Conservation (phyloP, 1,139 yeast genomes). For the Yarrowia galli region DNA sequence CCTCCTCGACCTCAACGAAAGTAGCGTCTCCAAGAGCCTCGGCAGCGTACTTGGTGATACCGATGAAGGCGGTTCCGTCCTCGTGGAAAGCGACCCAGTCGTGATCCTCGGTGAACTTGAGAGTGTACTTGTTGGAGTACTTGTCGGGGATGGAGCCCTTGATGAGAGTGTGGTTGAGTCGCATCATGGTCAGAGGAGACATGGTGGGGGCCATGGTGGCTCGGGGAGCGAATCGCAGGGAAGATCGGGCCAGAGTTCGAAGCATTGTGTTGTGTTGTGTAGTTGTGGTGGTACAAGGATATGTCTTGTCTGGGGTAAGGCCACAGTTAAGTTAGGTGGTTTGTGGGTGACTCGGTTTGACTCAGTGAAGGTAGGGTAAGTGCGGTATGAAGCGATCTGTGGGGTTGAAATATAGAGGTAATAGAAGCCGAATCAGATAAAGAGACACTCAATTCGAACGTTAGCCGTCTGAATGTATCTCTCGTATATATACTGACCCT, state of each 20-base stretch:
- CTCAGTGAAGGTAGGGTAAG: slow-evolving; percentile 39
- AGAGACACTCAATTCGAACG: no score
- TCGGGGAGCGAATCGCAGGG: slow-evolving; percentile 39
- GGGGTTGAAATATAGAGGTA: not conserved
- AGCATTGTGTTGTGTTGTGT: slow-evolving; percentile 27
- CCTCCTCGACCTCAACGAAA: slow-evolving; percentile 86
- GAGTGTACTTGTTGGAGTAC: slow-evolving; percentile 55
- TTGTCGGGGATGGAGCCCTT: slow-evolving; percentile 61
- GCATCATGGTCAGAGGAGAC: slow-evolving; percentile 41
- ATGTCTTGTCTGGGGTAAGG: slow-evolving; percentile 39
- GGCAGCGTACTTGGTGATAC: slow-evolving; percentile 94
- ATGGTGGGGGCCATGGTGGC: slow-evolving; percentile 39
- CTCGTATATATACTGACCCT: no score
- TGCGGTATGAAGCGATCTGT: not conserved
- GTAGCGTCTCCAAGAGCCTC: slow-evolving; percentile 99
- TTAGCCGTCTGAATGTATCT: no score
- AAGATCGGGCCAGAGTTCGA: slow-evolving; percentile 39
- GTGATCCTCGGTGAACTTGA: slow-evolving; percentile 86
- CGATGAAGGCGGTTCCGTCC: slow-evolving; percentile 84
- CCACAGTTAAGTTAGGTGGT: slow-evolving; percentile 23
- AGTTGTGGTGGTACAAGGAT: not conserved
- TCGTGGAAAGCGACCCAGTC: slow-evolving; percentile 92
- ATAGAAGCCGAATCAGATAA: no score
- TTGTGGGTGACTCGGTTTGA: slow-evolving; percentile 26
- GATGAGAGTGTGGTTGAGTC: slow-evolving; percentile 57